A percentile compares a stretch with the other conserved stretches of the same genome.
phyloP scores from a whole-genome alignment of 2,329 filamentous ascomycete species.

The Verticillium nubilum region DNA sequence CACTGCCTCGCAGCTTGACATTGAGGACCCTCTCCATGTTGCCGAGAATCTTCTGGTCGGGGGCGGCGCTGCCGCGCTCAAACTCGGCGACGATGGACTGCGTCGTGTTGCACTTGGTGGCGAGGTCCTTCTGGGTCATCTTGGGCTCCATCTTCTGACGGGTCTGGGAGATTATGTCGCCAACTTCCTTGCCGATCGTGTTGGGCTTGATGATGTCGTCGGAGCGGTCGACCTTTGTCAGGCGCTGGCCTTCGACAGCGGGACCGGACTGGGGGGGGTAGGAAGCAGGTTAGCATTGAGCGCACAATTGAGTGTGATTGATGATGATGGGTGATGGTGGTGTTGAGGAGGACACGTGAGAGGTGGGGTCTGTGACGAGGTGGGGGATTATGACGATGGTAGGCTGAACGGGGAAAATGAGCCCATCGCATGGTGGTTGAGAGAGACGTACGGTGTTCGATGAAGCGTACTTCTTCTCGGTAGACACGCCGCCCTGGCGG shows the following conservation, averaged over 20 bases:
- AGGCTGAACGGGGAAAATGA: neutral
- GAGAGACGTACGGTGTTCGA: slow-evolving; percentile 68
- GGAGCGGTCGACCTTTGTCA: slow-evolving; percentile 95
- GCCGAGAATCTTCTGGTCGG: slow-evolving; percentile 76
- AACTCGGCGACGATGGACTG: slow-evolving; percentile 75
- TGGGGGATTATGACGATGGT: slow-evolving; percentile 1
- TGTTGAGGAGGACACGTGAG: neutral
- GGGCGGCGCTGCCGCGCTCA: slow-evolving; percentile 71
- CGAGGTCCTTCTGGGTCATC: slow-evolving; percentile 89
- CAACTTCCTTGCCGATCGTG: slow-evolving; percentile 76
- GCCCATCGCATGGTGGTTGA: neutral
- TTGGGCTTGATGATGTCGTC: slow-evolving; percentile 98
- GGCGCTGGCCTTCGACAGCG: slow-evolving; percentile 78
- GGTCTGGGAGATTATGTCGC: slow-evolving; percentile 73
- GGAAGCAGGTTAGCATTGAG: slow-evolving; percentile 12
- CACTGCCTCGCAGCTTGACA: slow-evolving; percentile 77
- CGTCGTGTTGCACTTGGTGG: slow-evolving; percentile 85
- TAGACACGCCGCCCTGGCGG: slow-evolving; percentile 71
- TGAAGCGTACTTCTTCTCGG: slow-evolving; percentile 84
- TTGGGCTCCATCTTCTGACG: slow-evolving; percentile 82
- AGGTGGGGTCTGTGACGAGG: slow-evolving; percentile 1
- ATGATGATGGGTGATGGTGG: neutral
- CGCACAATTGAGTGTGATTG: neutral
- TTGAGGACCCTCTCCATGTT: slow-evolving; percentile 81
- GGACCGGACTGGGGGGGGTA: slow-evolving; percentile 42